Evolutionary conservation across 2,329 filamentous ascomycete species (phyloP).

Genomic region (Lecanicillium sp.): DNA sequence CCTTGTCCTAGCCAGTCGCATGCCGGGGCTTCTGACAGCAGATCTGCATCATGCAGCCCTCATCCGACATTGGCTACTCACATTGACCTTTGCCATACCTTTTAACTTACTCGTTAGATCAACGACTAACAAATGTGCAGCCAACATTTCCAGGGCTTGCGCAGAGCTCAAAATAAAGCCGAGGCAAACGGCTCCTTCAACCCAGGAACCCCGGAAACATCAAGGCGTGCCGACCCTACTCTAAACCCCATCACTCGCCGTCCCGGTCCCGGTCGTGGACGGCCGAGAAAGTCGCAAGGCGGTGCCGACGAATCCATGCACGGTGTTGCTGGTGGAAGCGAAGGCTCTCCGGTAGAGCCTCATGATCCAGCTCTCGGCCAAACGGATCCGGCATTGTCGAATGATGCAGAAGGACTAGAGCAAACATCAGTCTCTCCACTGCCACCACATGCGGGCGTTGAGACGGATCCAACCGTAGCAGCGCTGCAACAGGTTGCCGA

Average conservation of each 20-base stretch:
- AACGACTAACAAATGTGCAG: conserved; percentile 21
- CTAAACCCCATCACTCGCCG: conserved; percentile 52
- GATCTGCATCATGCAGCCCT: no score
- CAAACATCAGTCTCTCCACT: no score
- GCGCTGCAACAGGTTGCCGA: neutral
- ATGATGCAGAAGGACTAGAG: no score
- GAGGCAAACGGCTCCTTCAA: conserved; percentile 29
- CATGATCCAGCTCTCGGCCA: neutral
- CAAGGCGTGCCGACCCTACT: conserved; percentile 39
- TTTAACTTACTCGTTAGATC: neutral
- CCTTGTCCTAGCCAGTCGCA: no score
- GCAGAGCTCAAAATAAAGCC: conserved; percentile 45
- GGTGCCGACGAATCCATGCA: conserved; percentile 17
- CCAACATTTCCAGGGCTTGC: conserved; percentile 53
- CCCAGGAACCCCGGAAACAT: conserved; percentile 18
- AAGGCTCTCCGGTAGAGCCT: neutral
- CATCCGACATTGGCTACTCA: no score
- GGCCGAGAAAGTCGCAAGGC: conserved; percentile 34
- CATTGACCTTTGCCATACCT: no score
- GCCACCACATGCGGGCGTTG: no score
- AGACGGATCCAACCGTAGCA: no score
- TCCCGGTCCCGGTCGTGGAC: conserved; percentile 48
- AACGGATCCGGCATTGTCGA: no score
- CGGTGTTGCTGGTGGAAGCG: neutral
- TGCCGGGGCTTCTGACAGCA: no score